Conservation (phyloP, 2,329 filamentous ascomycete genomes). For the Diplocarpon rosae region DNA sequence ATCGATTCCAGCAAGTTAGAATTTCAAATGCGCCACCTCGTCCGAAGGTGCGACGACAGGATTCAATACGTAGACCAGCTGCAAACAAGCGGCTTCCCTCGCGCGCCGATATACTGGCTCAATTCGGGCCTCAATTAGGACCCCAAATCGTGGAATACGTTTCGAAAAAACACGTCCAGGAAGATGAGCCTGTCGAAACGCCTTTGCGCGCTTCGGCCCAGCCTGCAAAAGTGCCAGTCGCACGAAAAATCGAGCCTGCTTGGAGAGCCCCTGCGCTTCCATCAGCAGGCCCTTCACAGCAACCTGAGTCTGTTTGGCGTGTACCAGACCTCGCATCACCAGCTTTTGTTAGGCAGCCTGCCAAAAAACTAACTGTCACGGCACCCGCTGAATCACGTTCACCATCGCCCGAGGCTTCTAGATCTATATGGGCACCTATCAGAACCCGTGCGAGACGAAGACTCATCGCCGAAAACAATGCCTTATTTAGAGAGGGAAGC, state of each 20-base stretch:
- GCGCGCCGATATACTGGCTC: slow-evolving; percentile 20
- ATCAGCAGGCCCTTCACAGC: neutral
- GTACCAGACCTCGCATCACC: slow-evolving; percentile 13
- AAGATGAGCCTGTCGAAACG: slow-evolving; percentile 19
- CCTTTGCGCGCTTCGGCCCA: slow-evolving; percentile 20
- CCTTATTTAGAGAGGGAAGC: slow-evolving; percentile 3
- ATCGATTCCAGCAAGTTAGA: slow-evolving; percentile 13
- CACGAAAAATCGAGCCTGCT: slow-evolving; percentile 21
- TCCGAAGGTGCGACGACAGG: neutral
- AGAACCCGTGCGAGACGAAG: slow-evolving; percentile 3
- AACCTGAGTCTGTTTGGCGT: slow-evolving; percentile 24
- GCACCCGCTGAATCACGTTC: slow-evolving; percentile 17
- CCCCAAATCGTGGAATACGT: slow-evolving; percentile 22
- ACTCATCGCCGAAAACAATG: neutral
- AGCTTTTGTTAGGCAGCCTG: slow-evolving; percentile 9
- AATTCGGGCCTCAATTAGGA: slow-evolving; percentile 24
- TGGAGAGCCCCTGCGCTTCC: slow-evolving; percentile 20
- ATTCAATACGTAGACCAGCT: neutral
- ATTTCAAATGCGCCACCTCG: neutral
- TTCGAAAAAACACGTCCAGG: slow-evolving; percentile 14
- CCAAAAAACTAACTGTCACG: slow-evolving; percentile 10
- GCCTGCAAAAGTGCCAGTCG: slow-evolving; percentile 3
- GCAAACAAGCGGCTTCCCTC: slow-evolving; percentile 15
- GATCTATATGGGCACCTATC: slow-evolving; percentile 25
- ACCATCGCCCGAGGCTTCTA: slow-evolving; percentile 17